Base-by-base conservation (phyloP, 1,284 basidiomycete genomes). In the Testicularia cyperi region DNA sequence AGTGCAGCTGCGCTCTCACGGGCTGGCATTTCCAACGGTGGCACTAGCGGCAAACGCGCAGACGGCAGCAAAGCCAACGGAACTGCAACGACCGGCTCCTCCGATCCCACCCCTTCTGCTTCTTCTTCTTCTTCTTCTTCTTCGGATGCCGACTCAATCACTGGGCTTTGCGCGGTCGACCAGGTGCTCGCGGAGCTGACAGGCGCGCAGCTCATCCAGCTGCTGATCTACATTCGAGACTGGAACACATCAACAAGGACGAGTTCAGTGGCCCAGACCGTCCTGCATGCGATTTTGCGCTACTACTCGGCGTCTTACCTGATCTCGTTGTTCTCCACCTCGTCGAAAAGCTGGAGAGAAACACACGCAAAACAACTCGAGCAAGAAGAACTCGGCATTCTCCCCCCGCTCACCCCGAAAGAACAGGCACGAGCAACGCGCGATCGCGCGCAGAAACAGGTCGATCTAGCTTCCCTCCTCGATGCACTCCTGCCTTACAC, bases 201-300 rank as follows among this genome's bases (percentile, higher is more conserved):
- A 0, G 80, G 83, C 2, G 71, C 84, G 9, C 90, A 94, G 67
- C 83, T 98, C 16, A 85, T 86, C 7, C 85, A 86, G 46, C 82
- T 99, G 13, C 80, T 97, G 38, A 82, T 83, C 30, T 92, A 90
- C 77, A 82, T 92, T 25, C 83, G 89, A 32, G 86, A 89, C 68
- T 99, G 94, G 94, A 99, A 97, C 78, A 86, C 92, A 10, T 87
- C 86, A 45, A 88, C 88, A 6, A 86, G 86, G 70, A 92, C 90
- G 18, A 86, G 88, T 51, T 79, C 79, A n/a, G 82, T 95, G 29
- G 94, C 95, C 1, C 94, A 99, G 78, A 81, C 81, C 14, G 81
- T 97, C 21, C 79, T 99, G 40, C 85, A 90, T 71, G 86, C 90
- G 4, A 79, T 97, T 39, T 78, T 97, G 47, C 87, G 88, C 66